Base-by-base conservation (phyloP, 1,284 basidiomycete genomes). In the Cutaneotrichosporon curvatum region DNA sequence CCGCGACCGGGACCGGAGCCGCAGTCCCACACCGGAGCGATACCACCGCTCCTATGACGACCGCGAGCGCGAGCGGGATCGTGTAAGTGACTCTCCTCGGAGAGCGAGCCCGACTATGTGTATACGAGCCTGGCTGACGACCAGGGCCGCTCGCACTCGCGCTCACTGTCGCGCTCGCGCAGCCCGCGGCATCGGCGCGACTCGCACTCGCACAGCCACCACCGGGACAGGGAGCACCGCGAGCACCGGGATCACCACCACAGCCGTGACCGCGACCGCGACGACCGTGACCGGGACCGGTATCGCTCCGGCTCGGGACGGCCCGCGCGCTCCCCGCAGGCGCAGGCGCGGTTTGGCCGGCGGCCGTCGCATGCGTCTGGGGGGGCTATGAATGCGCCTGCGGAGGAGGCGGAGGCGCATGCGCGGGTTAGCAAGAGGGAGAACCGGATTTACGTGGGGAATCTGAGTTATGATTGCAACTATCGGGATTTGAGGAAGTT, bases 401-500 rank as follows among this genome's bases (percentile, higher is more conserved):
- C 84, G 49, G 86, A 87, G 74, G 88, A 91, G 68, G 87, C 88
- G 14, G 82, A 70, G 61, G 87, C 88, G 66, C 88, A 90, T 60
- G 83, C 88, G 62, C 90, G 92, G 72, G 80, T 84, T 65, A 90
- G 86, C 82, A 87, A 92, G 78, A 83, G 89, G 77, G 91, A 97
- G 78, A 92, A 96, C 74, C 81, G 94, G 57, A 89, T 97, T 63
- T 97, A 98, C 68, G 89, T 97, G 70, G 94, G 92, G 67, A 97
- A 97, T 73, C 81, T 97, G 73, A 87, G 85, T 68, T 97, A 95
- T 79, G 87, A 92, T 72, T 87, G 91, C 81, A 92, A 86, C 76
- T 95, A 92, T 77, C 83, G 87, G 74, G 90, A 95, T 77, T 79
- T 97, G 75, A 89, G 91, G 80, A 86, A 91, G 82, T 94, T 92